Conservation (phyloP, 257 asterid species). For the Dorcoceras hygrometricum region DNA sequence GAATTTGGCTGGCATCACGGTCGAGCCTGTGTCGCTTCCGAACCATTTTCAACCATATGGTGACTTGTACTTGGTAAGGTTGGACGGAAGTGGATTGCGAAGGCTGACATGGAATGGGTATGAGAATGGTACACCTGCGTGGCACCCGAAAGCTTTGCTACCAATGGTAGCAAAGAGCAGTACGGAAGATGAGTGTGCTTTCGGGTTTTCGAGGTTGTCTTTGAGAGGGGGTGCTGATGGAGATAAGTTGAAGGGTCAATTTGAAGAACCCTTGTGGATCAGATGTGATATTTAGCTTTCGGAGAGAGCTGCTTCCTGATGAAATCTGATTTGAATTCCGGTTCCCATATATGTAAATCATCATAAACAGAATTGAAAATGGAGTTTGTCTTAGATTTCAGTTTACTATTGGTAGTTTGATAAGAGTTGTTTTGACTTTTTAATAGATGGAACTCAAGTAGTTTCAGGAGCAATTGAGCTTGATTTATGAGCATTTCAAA, state of each 20-base stretch:
- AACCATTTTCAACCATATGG: constrained; percentile 91
- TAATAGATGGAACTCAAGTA: too few species aligned
- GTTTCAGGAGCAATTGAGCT: too few species aligned
- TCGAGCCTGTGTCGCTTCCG: constrained; percentile 69
- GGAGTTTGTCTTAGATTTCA: too few species aligned
- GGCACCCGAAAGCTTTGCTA: constrained; percentile 43
- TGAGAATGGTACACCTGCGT: constrained; percentile 78
- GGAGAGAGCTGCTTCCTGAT: not conserved
- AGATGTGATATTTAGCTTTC: constrained; percentile 34
- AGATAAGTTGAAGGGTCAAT: constrained; percentile 47
- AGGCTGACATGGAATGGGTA: constrained; percentile 76
- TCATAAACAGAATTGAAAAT: not conserved
- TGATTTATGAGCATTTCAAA: too few species aligned
- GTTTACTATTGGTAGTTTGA: too few species aligned
- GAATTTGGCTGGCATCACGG: constrained; percentile 67
- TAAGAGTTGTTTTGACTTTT: too few species aligned
- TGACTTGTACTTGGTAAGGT: constrained; percentile 56
- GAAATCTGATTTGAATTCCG: too few species aligned
- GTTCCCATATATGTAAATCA: not conserved
- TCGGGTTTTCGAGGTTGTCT: constrained; percentile 20
- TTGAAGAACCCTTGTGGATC: constrained; percentile 72
- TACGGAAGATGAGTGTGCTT: constrained; percentile 22
- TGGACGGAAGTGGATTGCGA: constrained; percentile 73
- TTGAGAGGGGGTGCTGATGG: constrained; percentile 31
- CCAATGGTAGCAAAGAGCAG: not conserved